Evolutionary conservation across 352 stramenopile genomes (phyloP), one percentile per base, ranked within the genome.

Genomic region (Phytopythium delawarense): DNA sequence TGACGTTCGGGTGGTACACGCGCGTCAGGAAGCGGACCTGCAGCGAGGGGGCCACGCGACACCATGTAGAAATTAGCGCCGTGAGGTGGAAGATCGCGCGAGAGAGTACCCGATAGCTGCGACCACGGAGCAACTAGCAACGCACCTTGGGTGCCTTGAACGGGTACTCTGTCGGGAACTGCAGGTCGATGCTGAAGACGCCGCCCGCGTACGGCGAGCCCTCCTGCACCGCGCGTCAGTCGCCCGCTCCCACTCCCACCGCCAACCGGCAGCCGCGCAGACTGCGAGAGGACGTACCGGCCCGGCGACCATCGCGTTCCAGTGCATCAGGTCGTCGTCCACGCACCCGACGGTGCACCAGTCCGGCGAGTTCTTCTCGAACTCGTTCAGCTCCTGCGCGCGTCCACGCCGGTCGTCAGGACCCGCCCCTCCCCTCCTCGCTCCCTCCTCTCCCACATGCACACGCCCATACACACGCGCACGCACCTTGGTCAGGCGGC

Each of bases 1-100:
- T 98, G 54, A 99, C 89, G 61, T 98, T 98, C 30, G 96, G 96
- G 84, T 99, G 97, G 74, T 99, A 99, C 28, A 98, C 89, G 48
- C 96, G 89, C 20, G 95, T 98, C 44, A 98, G 69, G 64, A 99
- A 98, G 54, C 89, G 93, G 45, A 98, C 84, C 69, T 89, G 39
- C 48, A 59, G 6, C 37, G 49, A 9, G 42, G 21, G 28, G 28
- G 0, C 28, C 28, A 32, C 28, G 28, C 28, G 4, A 32, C n/a
- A 18, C 34, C 18, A 64, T 7, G 13, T 34, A 9, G 13, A 4
- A 18, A 21, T 21, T 21, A 39, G 18, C 25, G 18, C 35, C 35
- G 35, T 40, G 35, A 40, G 12, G 35, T 40, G 28, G 28, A 32
- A 32, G 28, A 32, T 32, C 28, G 28, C 28, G 28, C 2, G 28